Evolutionary conservation across 768 basidiomycete genomes (phyloP).

Genomic region (Guyanaporus albipodus): DNA sequence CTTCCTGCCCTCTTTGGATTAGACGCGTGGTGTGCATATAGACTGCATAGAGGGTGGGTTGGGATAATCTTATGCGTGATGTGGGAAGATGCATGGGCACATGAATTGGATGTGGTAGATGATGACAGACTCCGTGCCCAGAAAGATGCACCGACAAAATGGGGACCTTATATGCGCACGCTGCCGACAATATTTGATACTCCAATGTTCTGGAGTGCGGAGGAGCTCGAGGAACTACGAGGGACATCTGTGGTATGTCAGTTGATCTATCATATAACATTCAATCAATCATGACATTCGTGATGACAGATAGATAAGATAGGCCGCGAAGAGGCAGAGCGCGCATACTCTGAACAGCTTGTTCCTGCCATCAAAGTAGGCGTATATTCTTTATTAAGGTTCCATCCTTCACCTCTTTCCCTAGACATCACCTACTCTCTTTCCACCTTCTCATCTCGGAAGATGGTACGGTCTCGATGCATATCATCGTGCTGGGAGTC

Average conservation of each 20-base stretch:
- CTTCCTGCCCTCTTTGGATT: conserved; percentile 59
- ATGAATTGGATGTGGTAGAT: conserved; percentile 49
- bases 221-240: conserved; percentile 66
- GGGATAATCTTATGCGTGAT: conserved; percentile 92
- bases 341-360: conserved; percentile 62
- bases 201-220: conserved; percentile 89
- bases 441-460: conserved; percentile 45
- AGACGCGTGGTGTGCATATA: conserved; percentile 57
- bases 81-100: conserved; percentile 79
- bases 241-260: conserved; percentile 87
- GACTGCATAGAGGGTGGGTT: conserved; percentile 73
- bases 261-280: too few species aligned
- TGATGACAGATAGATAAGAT: conserved; percentile 61
- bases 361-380: conserved; percentile 68
- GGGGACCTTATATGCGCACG: conserved; percentile 29
- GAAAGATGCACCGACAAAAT: conserved; percentile 4
- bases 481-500: conserved; percentile 88
- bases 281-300: background rate
- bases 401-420: background rate
- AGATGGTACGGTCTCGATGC: conserved; percentile 61
- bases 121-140: conserved; percentile 1
- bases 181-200: conserved; percentile 78
- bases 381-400: background rate
- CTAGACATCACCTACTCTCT: conserved; percentile 73
- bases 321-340: conserved; percentile 78